A percentile compares a stretch with the other conserved stretches of the same genome.
Evolutionary conservation across 1,284 basidiomycete genomes (phyloP).

Genomic region (Irpex rosettiformis): DNA sequence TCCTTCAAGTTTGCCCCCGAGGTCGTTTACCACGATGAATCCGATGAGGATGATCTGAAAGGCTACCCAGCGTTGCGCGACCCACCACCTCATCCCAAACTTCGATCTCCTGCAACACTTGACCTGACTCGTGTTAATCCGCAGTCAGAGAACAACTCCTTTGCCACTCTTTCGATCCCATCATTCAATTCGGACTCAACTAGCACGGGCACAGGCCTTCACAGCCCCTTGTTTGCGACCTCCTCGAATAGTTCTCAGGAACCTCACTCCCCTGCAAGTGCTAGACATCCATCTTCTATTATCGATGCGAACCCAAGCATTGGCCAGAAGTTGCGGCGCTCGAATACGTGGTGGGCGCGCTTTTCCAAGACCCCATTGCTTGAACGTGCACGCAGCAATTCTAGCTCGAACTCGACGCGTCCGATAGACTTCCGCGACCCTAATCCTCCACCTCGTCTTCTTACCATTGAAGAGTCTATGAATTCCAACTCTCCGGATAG

Average conservation of each 20-base stretch:
- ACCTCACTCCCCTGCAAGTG: slow-evolving; percentile 19
- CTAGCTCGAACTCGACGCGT: slow-evolving; percentile 17
- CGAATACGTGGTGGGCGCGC: slow-evolving; percentile 45
- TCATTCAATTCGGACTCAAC: slow-evolving; percentile 19
- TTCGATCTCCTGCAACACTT: slow-evolving; percentile 23
- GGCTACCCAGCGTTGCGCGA: slow-evolving; percentile 22
- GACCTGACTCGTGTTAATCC: slow-evolving; percentile 30
- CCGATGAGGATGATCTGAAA: slow-evolving; percentile 20
- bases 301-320: slow-evolving; percentile 33
- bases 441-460: slow-evolving; percentile 60
- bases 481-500: slow-evolving; percentile 30
- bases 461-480: slow-evolving; percentile 51
- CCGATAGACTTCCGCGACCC: slow-evolving; percentile 65
- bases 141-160: slow-evolving; percentile 26
- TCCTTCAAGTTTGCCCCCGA: slow-evolving; percentile 20
- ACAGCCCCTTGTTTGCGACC: slow-evolving; percentile 4
- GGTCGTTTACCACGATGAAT: slow-evolving; percentile 9
- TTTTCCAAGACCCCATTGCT: slow-evolving; percentile 40
- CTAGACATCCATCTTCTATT: slow-evolving; percentile 35
- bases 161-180: slow-evolving; percentile 22
- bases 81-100: slow-evolving; percentile 27
- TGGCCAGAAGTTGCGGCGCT: slow-evolving; percentile 32
- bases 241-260: slow-evolving; percentile 27
- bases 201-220: slow-evolving; percentile 1
- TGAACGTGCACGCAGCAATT: slow-evolving; percentile 32